Evolutionary conservation across 2,329 filamentous ascomycete genomes (phyloP).

Genomic region (Clonostachys sp.): DNA sequence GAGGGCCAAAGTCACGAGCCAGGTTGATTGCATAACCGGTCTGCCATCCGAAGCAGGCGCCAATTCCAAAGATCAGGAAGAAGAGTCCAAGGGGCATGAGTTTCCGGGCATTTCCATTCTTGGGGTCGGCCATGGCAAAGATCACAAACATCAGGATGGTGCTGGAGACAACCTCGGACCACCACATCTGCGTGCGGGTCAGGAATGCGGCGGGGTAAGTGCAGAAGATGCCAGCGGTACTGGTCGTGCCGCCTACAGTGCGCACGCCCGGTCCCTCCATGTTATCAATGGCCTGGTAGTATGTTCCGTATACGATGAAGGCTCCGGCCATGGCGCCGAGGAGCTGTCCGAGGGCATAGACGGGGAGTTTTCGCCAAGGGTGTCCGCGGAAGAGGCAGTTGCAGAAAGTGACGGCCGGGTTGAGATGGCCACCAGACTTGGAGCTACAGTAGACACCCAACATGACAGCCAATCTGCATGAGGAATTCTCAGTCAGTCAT

Average conservation of each 20-base stretch:
- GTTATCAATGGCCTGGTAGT: conserved; percentile 58
- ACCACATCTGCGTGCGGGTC: conserved; percentile 63
- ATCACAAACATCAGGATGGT: conserved; percentile 68
- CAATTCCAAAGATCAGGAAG: conserved; percentile 71
- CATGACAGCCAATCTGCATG: conserved; percentile 58
- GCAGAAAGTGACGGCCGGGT: conserved; percentile 66
- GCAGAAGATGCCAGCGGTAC: conserved; percentile 68
- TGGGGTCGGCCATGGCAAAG: conserved; percentile 60
- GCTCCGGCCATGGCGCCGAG: conserved; percentile 63
- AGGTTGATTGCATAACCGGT: conserved; percentile 74
- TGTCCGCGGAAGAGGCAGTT: conserved; percentile 66
- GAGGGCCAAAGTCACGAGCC: conserved; percentile 67
- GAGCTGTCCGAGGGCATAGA: conserved; percentile 63
- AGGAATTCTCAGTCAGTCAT: neutral
- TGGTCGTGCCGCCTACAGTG: conserved; percentile 53
- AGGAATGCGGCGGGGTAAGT: conserved; percentile 67
- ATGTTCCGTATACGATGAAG: conserved; percentile 58
- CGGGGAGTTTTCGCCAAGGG: conserved; percentile 64
- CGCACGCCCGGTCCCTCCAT: conserved; percentile 59
- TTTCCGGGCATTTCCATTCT: conserved; percentile 51
- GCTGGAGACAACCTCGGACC: conserved; percentile 66
- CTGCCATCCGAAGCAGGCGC: conserved; percentile 71
- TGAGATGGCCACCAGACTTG: conserved; percentile 64
- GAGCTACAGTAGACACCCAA: conserved; percentile 62
- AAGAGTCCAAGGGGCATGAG: conserved; percentile 58